Percentiles rank a stretch among this genome's conserved stretches.
Evolutionary conservation across 129 eudicot species (phyloP).

Genomic region (Calendula officinalis): DNA sequence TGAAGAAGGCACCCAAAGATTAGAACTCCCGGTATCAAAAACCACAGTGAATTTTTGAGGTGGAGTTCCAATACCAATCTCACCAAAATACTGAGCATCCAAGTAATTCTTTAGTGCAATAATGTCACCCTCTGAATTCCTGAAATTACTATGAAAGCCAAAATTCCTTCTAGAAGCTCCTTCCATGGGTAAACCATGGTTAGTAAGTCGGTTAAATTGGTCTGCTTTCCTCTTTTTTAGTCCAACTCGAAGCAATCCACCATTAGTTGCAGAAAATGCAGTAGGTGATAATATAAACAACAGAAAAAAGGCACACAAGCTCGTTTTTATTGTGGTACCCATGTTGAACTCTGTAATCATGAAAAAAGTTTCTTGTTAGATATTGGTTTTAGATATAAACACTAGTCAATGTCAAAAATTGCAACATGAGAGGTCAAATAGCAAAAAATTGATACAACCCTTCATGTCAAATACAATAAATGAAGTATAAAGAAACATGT

Average conservation of each 20-base stretch:
- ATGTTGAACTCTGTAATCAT: constrained; percentile 43
- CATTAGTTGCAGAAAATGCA: constrained; percentile 40
- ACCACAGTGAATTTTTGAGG: constrained; percentile 93
- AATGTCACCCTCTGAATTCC: constrained; percentile 58
- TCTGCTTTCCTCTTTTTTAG: constrained; percentile 68
- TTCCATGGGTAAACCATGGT: constrained; percentile 37
- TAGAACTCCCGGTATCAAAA: constrained; percentile 96
- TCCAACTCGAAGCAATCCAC: constrained; percentile 63
- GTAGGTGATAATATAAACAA: constrained; percentile 45
- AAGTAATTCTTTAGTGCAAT: constrained; percentile 73
- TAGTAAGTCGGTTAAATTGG: constrained; percentile 43
- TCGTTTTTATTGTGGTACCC: constrained; percentile 44
- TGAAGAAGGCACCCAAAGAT: constrained; percentile 98
- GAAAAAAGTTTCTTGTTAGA: constrained; percentile 12
- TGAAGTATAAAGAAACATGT: background rate
- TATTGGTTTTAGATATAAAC: background rate
- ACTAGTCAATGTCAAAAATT: constrained; percentile 2
- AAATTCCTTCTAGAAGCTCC: constrained; percentile 31
- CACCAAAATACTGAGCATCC: constrained; percentile 99
- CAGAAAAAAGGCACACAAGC: constrained; percentile 37
- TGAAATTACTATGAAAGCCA: constrained; percentile 36
- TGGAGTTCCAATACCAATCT: constrained; percentile 92
- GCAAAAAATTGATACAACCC: background rate
- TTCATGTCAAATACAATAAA: background rate
- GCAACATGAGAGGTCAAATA: constrained; percentile 7